Conservation (phyloP, 352 stramenopile species). For the Phytopythium montanum region DNA sequence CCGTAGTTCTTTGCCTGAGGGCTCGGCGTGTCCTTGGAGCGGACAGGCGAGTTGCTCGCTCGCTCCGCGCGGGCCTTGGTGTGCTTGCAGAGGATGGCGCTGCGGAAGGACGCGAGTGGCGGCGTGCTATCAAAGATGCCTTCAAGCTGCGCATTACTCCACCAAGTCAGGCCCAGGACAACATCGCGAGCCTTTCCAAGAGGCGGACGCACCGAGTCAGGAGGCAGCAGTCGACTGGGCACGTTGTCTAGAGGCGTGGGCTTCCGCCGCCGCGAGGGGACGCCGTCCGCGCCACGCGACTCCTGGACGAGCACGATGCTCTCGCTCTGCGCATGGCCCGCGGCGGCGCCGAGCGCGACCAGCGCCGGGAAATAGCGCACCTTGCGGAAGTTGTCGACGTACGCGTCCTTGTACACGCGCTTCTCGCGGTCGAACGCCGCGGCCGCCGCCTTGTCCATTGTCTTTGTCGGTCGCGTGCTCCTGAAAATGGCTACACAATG, state of each 20-base stretch:
- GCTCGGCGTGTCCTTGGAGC: slow-evolving; percentile 9
- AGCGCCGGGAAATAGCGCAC: slow-evolving; percentile 76
- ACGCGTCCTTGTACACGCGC: slow-evolving; percentile 72
- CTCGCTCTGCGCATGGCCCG: slow-evolving; percentile 34
- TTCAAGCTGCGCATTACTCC: slow-evolving; percentile 28
- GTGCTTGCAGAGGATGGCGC: slow-evolving; percentile 64
- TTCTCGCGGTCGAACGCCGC: slow-evolving; percentile 70
- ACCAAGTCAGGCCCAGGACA: too few species aligned
- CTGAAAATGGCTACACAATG: not conserved
- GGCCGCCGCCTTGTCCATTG: slow-evolving; percentile 48
- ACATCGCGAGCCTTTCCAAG: not conserved
- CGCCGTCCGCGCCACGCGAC: slow-evolving; percentile 6
- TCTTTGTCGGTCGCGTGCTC: not conserved
- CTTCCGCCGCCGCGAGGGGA: slow-evolving; percentile 11
- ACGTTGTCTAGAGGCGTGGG: slow-evolving; percentile 22
- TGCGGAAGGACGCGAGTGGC: slow-evolving; percentile 56
- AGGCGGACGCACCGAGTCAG: slow-evolving; percentile 36
- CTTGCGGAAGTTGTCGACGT: slow-evolving; percentile 65
- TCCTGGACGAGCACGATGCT: slow-evolving; percentile 74
- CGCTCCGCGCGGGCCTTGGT: slow-evolving; percentile 35
- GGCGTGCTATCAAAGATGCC: slow-evolving; percentile 54
- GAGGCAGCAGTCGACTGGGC: slow-evolving; percentile 45
- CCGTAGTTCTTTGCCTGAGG: not conserved
- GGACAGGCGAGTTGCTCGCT: slow-evolving; percentile 2
- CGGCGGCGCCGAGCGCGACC: slow-evolving; percentile 33